These are phyloP conservation scores for Cladophialophora carrionii DNA, from an alignment of 2,329 filamentous ascomycete species.

Conservation along the genomic window DNA sequence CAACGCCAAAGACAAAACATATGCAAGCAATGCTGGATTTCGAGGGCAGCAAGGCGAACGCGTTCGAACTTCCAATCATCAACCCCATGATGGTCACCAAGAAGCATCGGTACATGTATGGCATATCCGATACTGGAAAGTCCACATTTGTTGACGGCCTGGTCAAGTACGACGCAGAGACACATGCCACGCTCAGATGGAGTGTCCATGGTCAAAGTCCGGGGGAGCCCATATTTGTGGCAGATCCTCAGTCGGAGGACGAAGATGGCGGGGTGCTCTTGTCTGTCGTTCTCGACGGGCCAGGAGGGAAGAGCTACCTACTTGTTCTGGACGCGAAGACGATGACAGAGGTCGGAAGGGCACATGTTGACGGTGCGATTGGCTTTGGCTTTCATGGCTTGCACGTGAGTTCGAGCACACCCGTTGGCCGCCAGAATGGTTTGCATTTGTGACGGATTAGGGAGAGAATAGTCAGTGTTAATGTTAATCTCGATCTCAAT, in stretches of 20 bases:
- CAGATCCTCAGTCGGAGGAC: slow-evolving; percentile 44
- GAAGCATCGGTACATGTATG: slow-evolving; percentile 57
- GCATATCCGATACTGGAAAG: slow-evolving; percentile 50
- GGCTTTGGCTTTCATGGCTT: slow-evolving; percentile 59
- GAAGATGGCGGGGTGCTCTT: slow-evolving; percentile 60
- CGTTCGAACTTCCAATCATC: slow-evolving; percentile 55
- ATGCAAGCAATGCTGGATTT: slow-evolving; percentile 34
- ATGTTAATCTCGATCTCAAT: background rate
- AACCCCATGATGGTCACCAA: slow-evolving; percentile 52
- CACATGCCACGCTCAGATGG: slow-evolving; percentile 50
- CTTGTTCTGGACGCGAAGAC: slow-evolving; percentile 56
- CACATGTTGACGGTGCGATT: slow-evolving; percentile 54
- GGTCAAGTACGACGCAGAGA: slow-evolving; percentile 57
- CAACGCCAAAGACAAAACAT: slow-evolving; percentile 21
- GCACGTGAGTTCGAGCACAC: slow-evolving; percentile 19
- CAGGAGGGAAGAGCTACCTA: slow-evolving; percentile 56
- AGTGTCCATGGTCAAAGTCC: slow-evolving; percentile 55
- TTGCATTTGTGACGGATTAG: slow-evolving; percentile 18
- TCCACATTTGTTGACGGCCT: slow-evolving; percentile 58
- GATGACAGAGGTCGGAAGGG: slow-evolving; percentile 56
- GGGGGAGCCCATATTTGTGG: slow-evolving; percentile 59
- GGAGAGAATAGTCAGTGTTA: background rate
- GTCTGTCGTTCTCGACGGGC: slow-evolving; percentile 58
- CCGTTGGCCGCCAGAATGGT: slow-evolving; percentile 20
- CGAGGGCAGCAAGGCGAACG: slow-evolving; percentile 22